Conservation (phyloP, 108 stramenopile species). For the Skeletonema costatum region DNA sequence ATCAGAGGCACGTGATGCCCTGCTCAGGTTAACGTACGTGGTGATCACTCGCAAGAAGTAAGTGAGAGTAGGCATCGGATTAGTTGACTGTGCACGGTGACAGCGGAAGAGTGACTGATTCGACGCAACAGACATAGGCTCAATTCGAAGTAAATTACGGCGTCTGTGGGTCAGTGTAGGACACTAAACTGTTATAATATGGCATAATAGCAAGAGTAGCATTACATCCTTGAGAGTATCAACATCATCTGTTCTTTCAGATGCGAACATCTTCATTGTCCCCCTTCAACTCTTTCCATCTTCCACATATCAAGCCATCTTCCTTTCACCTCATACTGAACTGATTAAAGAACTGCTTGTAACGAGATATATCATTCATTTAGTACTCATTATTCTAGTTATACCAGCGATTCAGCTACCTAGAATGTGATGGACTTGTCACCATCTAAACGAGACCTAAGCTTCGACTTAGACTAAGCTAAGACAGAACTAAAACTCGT, state of each 20-base stretch:
- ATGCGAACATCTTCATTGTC: no score
- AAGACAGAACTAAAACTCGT: conserved; percentile 23
- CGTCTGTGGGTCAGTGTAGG: not conserved
- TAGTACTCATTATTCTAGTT: no score
- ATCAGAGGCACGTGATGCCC: conserved; percentile 86
- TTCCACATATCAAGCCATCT: no score
- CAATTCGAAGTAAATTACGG: not conserved
- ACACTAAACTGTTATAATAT: not conserved
- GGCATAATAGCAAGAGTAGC: not conserved
- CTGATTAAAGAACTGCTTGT: no score
- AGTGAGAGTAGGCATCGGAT: not conserved
- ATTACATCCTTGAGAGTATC: no score
- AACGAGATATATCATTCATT: no score
- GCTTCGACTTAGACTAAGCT: not conserved
- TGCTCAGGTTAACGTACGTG: conserved; percentile 86
- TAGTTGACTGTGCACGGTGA: not conserved
- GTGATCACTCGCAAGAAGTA: conserved; percentile 95
- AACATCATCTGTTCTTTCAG: no score
- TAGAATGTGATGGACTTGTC: no score
- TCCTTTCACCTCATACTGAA: no score
- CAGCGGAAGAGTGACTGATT: not conserved
- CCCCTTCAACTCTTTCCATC: no score
- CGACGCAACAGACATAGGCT: not conserved
- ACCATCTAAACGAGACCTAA: no score
- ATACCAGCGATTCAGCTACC: no score